Percentiles rank a stretch among this genome's conserved stretches.
These are phyloP conservation scores for Diaporthe sp. DNA, from an alignment of 2,329 filamentous ascomycete species.

Conservation along the genomic window DNA sequence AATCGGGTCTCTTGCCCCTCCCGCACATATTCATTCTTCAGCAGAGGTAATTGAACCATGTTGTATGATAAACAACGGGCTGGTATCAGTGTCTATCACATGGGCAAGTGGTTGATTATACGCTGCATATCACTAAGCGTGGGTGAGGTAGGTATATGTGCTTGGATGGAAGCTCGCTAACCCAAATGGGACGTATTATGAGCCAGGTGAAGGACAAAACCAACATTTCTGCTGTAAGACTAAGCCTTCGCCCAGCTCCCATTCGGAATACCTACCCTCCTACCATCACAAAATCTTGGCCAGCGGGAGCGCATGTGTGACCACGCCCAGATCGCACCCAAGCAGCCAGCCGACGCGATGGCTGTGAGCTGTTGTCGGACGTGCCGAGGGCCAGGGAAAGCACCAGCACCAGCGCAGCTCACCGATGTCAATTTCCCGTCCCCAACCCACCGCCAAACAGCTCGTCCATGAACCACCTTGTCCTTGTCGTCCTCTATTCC, in stretches of 20 bases:
- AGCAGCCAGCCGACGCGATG: neutral
- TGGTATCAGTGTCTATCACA: too few relatives aligned
- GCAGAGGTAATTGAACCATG: too few relatives aligned
- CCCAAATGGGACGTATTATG: too few relatives aligned
- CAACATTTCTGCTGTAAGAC: neutral
- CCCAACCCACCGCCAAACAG: constrained; percentile 16
- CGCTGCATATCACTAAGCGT: too few relatives aligned
- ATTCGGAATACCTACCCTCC: neutral
- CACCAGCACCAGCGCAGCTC: neutral
- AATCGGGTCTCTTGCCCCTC: too few relatives aligned
- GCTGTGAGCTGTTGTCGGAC: constrained; percentile 20
- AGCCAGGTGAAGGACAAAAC: too few relatives aligned
- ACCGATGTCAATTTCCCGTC: neutral
- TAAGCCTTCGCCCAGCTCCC: neutral
- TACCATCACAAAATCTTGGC: neutral
- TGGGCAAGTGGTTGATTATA: too few relatives aligned
- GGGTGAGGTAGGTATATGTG: too few relatives aligned
- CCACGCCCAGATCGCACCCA: neutral
- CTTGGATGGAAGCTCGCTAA: too few relatives aligned
- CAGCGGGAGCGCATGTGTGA: neutral
- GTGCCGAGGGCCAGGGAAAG: neutral
- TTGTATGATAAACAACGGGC: too few relatives aligned
- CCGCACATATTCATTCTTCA: too few relatives aligned
- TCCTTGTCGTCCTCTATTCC: neutral
- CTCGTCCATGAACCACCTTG: constrained; percentile 10